These are phyloP conservation scores for Chamaecrista fasciculata DNA, from an alignment of 306 rosid genomes.

Conservation along the genomic window DNA sequence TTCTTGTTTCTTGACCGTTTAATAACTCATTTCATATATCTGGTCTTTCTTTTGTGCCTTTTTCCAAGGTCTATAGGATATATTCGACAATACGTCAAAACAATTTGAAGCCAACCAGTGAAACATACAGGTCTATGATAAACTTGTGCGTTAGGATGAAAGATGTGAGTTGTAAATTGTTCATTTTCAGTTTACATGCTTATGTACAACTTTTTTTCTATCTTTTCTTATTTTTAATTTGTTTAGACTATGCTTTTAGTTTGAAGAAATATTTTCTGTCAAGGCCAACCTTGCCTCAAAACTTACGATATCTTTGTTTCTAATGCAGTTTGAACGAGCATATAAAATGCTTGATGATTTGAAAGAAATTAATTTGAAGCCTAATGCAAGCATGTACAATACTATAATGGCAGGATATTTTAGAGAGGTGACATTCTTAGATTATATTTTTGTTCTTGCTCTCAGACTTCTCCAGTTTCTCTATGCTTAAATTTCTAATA, in stretches of 20 bases:
- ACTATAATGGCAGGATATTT: slow-evolving; percentile 85
- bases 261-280: not conserved
- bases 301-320: slow-evolving; percentile 22
- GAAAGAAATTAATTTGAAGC: slow-evolving; percentile 46
- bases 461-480: slow-evolving; percentile 16
- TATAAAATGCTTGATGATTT: slow-evolving; percentile 55
- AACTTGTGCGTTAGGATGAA: slow-evolving; percentile 55
- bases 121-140: slow-evolving; percentile 73
- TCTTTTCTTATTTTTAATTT: not conserved
- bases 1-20: slow-evolving; percentile 1
- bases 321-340: slow-evolving; percentile 68
- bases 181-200: slow-evolving; percentile 16
- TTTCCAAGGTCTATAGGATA: slow-evolving; percentile 59
- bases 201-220: slow-evolving; percentile 15
- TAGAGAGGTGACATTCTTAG: slow-evolving; percentile 64
- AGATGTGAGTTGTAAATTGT: slow-evolving; percentile 57
- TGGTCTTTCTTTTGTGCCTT: slow-evolving; percentile 21
- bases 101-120: slow-evolving; percentile 45
- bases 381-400: slow-evolving; percentile 64
- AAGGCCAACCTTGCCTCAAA: not conserved
- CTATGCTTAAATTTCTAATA: slow-evolving; percentile 21
- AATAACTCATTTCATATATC: not conserved
- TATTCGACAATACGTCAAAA: slow-evolving; percentile 50
- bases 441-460: slow-evolving; percentile 5
- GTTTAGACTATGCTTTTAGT: not conserved